Conservation (phyloP, 495 filamentous ascomycete genomes). For the Aspergillus carlsbadensis region DNA sequence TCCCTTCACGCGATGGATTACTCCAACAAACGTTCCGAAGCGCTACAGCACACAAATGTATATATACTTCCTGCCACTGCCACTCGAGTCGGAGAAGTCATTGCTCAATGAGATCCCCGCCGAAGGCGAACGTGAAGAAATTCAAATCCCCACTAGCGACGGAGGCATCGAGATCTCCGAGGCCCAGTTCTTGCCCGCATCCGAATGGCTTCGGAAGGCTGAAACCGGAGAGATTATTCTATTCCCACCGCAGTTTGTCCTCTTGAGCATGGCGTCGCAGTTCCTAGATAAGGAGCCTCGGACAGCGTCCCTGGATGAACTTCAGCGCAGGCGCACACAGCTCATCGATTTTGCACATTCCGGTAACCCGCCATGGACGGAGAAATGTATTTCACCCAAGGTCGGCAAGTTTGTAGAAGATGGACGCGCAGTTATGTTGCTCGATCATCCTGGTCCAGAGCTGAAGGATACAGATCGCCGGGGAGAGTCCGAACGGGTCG, state of each 20-base stretch:
- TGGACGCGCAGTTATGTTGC: constrained; percentile 58
- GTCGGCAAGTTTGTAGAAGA: constrained; percentile 56
- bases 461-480: constrained; percentile 57
- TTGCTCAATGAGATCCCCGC: constrained; percentile 30
- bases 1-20: constrained; percentile 92
- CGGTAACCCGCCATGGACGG: constrained; percentile 63
- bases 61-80: constrained; percentile 82
- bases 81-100: constrained; percentile 37
- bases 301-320: constrained; percentile 29
- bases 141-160: constrained; percentile 68
- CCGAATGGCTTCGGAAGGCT: constrained; percentile 66
- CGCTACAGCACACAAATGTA: constrained; percentile 97
- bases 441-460: constrained; percentile 74
- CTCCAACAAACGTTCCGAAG: constrained; percentile 66
- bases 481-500: constrained; percentile 72
- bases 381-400: constrained; percentile 76
- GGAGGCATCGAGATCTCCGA: constrained; percentile 84
- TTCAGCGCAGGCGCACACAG: constrained; percentile 50
- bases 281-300: constrained; percentile 53
- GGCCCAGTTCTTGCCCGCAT: constrained; percentile 69
- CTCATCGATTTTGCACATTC: constrained; percentile 59
- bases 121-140: constrained; percentile 38
- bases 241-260: constrained; percentile 86
- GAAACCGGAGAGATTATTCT: constrained; percentile 68
- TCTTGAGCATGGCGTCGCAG: constrained; percentile 63